A percentile compares a stretch with the other conserved stretches of the same genome.
Conservation (phyloP, 768 basidiomycete species). For the Dendrothele bispora region DNA sequence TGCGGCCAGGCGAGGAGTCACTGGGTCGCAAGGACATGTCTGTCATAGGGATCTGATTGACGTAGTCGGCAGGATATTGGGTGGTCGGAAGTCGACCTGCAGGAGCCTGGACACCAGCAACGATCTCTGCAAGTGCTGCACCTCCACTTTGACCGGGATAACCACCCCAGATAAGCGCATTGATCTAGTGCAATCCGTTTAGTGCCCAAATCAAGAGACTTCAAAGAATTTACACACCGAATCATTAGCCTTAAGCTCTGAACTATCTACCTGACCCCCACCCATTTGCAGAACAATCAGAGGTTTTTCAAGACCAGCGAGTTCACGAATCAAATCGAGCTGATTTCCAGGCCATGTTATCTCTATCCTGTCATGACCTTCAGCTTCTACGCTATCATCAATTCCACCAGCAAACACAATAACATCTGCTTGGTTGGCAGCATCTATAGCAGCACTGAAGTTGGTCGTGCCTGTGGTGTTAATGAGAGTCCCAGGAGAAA, state of each 20-base stretch:
- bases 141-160: constrained; percentile 60
- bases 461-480: constrained; percentile 37
- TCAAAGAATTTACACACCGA: constrained; percentile 27
- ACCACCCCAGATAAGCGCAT: constrained; percentile 55
- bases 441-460: constrained; percentile 51
- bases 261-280: constrained; percentile 55
- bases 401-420: constrained; percentile 57
- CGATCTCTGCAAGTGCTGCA: constrained; percentile 50
- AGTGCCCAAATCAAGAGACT: neutral
- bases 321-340: constrained; percentile 45
- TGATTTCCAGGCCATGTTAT: constrained; percentile 60
- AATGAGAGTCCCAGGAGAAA: constrained; percentile 41
- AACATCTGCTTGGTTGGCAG: constrained; percentile 47
- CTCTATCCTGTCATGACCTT: constrained; percentile 43
- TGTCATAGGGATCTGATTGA: constrained; percentile 51
- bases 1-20: constrained; percentile 49
- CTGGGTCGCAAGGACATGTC: constrained; percentile 57
- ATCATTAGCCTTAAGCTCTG: constrained; percentile 41
- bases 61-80: constrained; percentile 52
- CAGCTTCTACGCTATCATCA: constrained; percentile 47
- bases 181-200: constrained; percentile 34
- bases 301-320: constrained; percentile 49
- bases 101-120: constrained; percentile 51
- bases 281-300: constrained; percentile 56
- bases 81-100: constrained; percentile 55